phyloP scores from a whole-genome alignment of 2,329 filamentous ascomycete genomes.

The Trichoderma sp. region DNA sequence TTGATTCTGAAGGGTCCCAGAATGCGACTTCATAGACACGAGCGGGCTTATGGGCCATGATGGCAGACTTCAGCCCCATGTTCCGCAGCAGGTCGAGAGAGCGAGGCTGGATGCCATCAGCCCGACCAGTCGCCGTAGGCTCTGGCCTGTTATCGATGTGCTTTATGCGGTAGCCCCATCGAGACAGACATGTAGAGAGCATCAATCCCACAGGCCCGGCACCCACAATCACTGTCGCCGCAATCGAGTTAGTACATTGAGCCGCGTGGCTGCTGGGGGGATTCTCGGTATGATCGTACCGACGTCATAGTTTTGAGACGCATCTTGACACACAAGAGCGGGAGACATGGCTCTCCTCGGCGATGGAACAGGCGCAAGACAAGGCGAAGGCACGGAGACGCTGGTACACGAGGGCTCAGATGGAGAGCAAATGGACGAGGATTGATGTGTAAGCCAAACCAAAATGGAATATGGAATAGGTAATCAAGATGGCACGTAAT shows the following conservation, averaged over 20 bases:
- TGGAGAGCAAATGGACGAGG: background rate
- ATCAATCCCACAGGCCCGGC: conserved; percentile 86
- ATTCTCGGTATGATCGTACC: background rate
- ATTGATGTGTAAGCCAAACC: background rate
- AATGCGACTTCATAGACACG: conserved; percentile 78
- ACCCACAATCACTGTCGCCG: conserved; percentile 70
- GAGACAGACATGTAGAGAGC: conserved; percentile 79
- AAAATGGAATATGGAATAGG: background rate
- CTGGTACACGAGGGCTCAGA: background rate
- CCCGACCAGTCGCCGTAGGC: conserved; percentile 79
- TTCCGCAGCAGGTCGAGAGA: conserved; percentile 84
- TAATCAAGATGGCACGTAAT: background rate
- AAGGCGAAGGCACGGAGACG: background rate
- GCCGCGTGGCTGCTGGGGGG: background rate
- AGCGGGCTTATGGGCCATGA: conserved; percentile 84
- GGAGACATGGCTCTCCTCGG: conserved; percentile 4
- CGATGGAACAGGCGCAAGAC: background rate
- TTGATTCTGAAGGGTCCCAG: conserved; percentile 61
- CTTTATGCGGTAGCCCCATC: conserved; percentile 94
- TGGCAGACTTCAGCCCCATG: conserved; percentile 81
- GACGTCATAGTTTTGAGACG: conserved; percentile 13
- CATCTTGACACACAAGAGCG: conserved; percentile 5
- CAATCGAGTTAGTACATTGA: background rate
- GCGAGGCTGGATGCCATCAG: conserved; percentile 87
- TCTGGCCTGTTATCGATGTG: conserved; percentile 89